phyloP scores from a whole-genome alignment of 768 basidiomycete species.

The Collybiopsis confluens region DNA sequence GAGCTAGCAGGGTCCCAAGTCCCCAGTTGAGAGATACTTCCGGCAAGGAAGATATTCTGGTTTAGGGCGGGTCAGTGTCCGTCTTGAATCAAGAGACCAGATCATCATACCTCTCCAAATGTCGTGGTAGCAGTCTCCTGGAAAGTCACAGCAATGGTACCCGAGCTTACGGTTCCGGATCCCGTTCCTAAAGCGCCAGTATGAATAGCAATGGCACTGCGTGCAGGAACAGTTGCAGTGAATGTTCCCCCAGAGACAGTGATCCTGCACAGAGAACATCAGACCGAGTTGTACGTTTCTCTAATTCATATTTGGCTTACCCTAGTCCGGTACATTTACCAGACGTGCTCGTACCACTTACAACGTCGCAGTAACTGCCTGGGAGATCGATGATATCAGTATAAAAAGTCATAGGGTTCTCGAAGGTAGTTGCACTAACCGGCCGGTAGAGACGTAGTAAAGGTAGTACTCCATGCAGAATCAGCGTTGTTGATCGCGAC shows the following conservation, averaged over 20 bases:
- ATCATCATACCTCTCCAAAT: slow-evolving; percentile 45
- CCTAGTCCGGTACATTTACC: slow-evolving; percentile 46
- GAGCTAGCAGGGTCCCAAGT: slow-evolving; percentile 44
- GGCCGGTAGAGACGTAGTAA: slow-evolving; percentile 51
- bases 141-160: slow-evolving; percentile 40
- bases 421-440: slow-evolving; percentile 25
- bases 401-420: too few relatives aligned
- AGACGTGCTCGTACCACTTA: slow-evolving; percentile 38
- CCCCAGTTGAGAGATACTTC: slow-evolving; percentile 52
- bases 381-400: too few relatives aligned
- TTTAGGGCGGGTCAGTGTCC: not conserved
- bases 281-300: not conserved
- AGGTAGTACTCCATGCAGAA: slow-evolving; percentile 49
- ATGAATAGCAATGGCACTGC: slow-evolving; percentile 55
- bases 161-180: not conserved
- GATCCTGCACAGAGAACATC: slow-evolving; percentile 27
- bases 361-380: slow-evolving; percentile 55
- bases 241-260: slow-evolving; percentile 48
- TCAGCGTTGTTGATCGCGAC: slow-evolving; percentile 68
- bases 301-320: slow-evolving; percentile 29
- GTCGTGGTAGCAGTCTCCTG: slow-evolving; percentile 52
- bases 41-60: slow-evolving; percentile 63
- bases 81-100: not conserved
- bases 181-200: slow-evolving; percentile 36
- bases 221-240: slow-evolving; percentile 43